Evolutionary conservation across 192 early-diverging fungal genomes (phyloP), one percentile per base, ranked within the genome.

Genomic region (Rhizoclosmatium globosum): DNA sequence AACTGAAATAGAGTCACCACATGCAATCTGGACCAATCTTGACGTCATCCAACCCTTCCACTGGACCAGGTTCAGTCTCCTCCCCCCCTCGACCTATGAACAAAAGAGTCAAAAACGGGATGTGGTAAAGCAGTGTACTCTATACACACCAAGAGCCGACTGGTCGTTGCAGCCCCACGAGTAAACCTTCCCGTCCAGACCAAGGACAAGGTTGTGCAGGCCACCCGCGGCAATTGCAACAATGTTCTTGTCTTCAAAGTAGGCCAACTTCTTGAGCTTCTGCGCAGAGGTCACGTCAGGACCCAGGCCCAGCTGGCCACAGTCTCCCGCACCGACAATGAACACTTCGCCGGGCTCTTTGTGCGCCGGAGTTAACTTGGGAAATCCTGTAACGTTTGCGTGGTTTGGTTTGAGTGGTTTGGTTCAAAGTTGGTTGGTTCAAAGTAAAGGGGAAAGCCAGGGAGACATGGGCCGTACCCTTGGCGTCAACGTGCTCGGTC

Each of bases 151-250:
- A n/a, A 99, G 87, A 15, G 94, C 94, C 64, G 86, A 83, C 75
- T 98, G 92, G 85, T 98, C 97, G 82, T 97, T 97, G 86, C 96
- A 97, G 0, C 97, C 97, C 97, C 97, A 98, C 59, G 93, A 93
- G 85, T 91, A 98, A 64, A 98, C 79, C 90, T 93, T 93, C 48
- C 94, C 95, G 44, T 89, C 89, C 2, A 68, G 78, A 3, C 90
- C 89, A 47, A 96, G 81, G 41, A 93, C 95, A 78, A 97, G 88
- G 67, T 91, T 94, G 84, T 97, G 95, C 81, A 98, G 81, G 65
- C 97, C 97, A 62, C 97, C 97, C 44, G 93, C 91, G 3, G 89
- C 87, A 71, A 98, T 88, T 56, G 92, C 89, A 4, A 94, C 93
- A 66, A 99, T 92, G 1, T 90, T 62, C 76, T 92, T 85, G 82